Evolutionary conservation across 345 rosid species (phyloP).

Genomic region (Orychophragmus violaceus): DNA sequence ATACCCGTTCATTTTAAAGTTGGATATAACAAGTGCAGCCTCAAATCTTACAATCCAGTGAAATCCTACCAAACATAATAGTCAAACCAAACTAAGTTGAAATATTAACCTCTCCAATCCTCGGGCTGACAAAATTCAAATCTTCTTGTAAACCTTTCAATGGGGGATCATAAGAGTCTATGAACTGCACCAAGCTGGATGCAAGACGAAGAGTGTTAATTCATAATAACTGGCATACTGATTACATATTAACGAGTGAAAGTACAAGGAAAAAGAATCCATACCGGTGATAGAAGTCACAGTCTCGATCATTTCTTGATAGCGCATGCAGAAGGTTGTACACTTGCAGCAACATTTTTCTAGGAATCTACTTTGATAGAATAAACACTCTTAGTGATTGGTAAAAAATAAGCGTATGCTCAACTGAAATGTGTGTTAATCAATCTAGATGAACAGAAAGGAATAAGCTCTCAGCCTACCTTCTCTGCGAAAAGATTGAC

Average conservation of each 20-base stretch:
- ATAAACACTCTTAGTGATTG: constrained; percentile 18
- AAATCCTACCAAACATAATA: background rate
- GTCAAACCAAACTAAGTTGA: background rate
- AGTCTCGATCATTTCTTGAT: constrained; percentile 90
- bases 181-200: constrained; percentile 87
- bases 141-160: constrained; percentile 97
- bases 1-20: background rate
- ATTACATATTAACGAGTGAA: background rate
- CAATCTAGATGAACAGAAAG: constrained; percentile 3
- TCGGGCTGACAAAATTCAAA: constrained; percentile 95
- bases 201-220: background rate
- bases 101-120: constrained; percentile 89
- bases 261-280: constrained; percentile 10
- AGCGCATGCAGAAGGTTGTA: constrained; percentile 91
- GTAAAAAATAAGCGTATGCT: background rate
- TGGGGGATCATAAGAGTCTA: constrained; percentile 96
- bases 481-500: constrained; percentile 94
- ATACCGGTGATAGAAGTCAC: constrained; percentile 98
- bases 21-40: constrained; percentile 6
- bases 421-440: background rate
- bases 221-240: background rate
- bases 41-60: constrained; percentile 1
- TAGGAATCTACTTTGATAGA: constrained; percentile 62
- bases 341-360: constrained; percentile 95
- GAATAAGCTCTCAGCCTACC: constrained; percentile 45